Percentiles rank a stretch among this genome's conserved stretches.
These are phyloP conservation scores for Avicennia marina DNA, from an alignment of 257 asterid genomes.

Conservation along the genomic window DNA sequence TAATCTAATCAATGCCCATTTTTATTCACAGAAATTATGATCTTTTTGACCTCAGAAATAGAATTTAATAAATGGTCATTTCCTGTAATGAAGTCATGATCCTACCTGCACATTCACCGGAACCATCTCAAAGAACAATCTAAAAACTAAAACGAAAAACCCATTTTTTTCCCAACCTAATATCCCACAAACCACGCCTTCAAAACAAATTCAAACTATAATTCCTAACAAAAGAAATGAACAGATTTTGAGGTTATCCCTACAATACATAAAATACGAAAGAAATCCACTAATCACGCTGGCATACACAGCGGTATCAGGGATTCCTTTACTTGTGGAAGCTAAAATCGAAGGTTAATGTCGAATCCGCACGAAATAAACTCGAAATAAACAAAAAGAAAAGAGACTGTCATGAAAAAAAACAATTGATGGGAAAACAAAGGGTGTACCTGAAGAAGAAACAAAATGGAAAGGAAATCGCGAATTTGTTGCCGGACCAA, in stretches of 20 bases:
- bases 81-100: slow-evolving; percentile 11
- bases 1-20: slow-evolving; percentile 3
- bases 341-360: slow-evolving; percentile 14
- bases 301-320: slow-evolving; percentile 59
- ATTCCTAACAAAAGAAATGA: slow-evolving; percentile 6
- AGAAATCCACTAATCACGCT: slow-evolving; percentile 51
- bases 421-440: neutral
- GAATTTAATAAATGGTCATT: slow-evolving; percentile 14
- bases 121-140: slow-evolving; percentile 18
- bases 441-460: slow-evolving; percentile 40
- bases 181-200: slow-evolving; percentile 12
- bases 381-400: neutral
- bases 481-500: slow-evolving; percentile 40
- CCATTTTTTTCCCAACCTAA: slow-evolving; percentile 14
- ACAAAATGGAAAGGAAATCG: slow-evolving; percentile 24
- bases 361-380: slow-evolving; percentile 11
- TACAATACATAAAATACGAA: too few relatives aligned
- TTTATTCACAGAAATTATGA: neutral
- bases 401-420: neutral
- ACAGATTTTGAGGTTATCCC: too few relatives aligned
- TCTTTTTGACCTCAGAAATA: slow-evolving; percentile 22
- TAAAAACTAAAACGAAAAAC: slow-evolving; percentile 14
- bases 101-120: slow-evolving; percentile 18
- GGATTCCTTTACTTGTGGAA: slow-evolving; percentile 15
- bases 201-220: slow-evolving; percentile 10